Conservation (phyloP, 768 basidiomycete species). For the Suillus americanus region DNA sequence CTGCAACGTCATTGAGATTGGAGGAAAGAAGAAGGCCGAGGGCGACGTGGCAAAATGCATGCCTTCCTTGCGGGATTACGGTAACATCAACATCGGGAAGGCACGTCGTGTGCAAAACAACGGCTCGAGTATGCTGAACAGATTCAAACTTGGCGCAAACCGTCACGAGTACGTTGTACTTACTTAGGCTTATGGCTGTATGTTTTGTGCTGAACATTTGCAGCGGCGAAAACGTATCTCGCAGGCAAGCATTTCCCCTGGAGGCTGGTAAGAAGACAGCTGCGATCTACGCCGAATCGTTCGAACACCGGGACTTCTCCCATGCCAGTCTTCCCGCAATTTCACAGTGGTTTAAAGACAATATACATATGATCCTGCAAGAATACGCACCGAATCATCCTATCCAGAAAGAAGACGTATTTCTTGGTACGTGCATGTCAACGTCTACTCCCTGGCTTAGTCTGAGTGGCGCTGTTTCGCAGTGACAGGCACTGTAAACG, state of each 20-base stretch:
- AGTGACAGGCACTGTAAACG: conserved; percentile 71
- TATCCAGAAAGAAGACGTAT: conserved; percentile 60
- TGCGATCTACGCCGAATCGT: conserved; percentile 66
- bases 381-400: conserved; percentile 46
- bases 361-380: conserved; percentile 62
- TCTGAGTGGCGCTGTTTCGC: neutral
- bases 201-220: neutral
- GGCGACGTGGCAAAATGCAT: conserved; percentile 44
- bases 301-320: conserved; percentile 66
- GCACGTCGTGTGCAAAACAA: conserved; percentile 51
- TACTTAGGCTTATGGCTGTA: neutral
- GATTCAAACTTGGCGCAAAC: neutral
- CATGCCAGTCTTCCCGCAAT: conserved; percentile 50
- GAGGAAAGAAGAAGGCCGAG: conserved; percentile 22
- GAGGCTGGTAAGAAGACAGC: conserved; percentile 66
- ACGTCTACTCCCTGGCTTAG: neutral
- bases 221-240: conserved; percentile 46
- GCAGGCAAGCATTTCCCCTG: conserved; percentile 60
- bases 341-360: conserved; percentile 71
- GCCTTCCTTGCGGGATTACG: conserved; percentile 65
- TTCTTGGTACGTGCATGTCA: conserved; percentile 35
- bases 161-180: neutral
- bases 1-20: conserved; percentile 65
- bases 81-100: conserved; percentile 42
- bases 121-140: conserved; percentile 24